phyloP scores from a whole-genome alignment of 2,329 filamentous ascomycete species.

The Sphaerostilbella broomeana region DNA sequence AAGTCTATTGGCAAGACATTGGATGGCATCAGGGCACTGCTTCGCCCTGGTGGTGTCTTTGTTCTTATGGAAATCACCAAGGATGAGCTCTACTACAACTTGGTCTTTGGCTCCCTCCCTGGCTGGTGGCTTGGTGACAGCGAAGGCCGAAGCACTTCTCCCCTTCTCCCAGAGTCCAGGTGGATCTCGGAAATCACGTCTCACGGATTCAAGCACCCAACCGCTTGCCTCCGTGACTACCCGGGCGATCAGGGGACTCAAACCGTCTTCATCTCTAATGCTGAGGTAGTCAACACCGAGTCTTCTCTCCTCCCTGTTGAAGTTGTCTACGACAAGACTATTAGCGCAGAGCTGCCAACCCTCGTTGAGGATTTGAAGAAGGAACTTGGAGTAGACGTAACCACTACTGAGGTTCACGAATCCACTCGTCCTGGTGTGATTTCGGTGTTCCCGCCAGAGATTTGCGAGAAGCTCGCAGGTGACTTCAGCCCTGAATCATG shows the following conservation, averaged over 20 bases:
- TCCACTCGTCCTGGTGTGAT: no score
- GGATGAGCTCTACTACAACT: constrained; percentile 15
- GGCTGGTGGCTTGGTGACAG: constrained; percentile 27
- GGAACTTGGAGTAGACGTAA: no score
- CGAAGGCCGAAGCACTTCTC: not conserved
- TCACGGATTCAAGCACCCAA: not conserved
- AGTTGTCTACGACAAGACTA: no score
- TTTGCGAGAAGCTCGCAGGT: not conserved
- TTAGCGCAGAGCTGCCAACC: no score
- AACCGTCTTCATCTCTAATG: constrained; percentile 13
- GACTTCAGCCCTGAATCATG: not conserved
- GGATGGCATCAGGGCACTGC: constrained; percentile 2
- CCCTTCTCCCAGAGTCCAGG: not conserved
- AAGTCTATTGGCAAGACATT: constrained; percentile 19
- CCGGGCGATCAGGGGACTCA: constrained; percentile 10
- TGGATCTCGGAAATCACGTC: not conserved
- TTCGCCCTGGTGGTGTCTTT: constrained; percentile 25
- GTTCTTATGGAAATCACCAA: constrained; percentile 24
- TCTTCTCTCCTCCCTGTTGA: no score
- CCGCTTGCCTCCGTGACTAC: constrained; percentile 14
- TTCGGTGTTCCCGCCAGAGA: not conserved
- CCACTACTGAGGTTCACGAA: no score
- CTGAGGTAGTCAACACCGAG: no score
- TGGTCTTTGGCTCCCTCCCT: constrained; percentile 27
- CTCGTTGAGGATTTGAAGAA: no score